phyloP scores from a whole-genome alignment of 208 protist species.

The Phytomonas serpens region DNA sequence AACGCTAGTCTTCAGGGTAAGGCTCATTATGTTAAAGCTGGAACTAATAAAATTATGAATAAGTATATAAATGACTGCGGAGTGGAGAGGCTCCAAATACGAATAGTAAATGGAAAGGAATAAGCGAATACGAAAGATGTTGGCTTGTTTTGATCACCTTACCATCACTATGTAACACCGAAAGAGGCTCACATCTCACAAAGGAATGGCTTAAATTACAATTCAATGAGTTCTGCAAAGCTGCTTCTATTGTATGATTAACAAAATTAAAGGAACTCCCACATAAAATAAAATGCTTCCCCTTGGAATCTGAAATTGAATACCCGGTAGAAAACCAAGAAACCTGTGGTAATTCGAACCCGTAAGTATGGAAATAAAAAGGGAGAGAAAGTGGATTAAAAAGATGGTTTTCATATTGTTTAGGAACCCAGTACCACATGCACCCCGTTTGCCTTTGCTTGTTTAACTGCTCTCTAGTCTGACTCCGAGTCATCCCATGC shows the following conservation, averaged over 20 bases:
- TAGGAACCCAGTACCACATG: neutral
- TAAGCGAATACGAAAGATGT: neutral
- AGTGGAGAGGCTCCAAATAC: neutral
- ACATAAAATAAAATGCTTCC: neutral
- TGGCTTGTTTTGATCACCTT: neutral
- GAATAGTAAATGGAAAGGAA: neutral
- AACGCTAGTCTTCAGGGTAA: conserved; percentile 63
- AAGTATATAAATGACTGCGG: neutral
- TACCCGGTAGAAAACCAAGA: neutral
- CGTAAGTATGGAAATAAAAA: neutral
- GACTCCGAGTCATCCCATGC: conserved; percentile 79
- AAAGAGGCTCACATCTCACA: neutral
- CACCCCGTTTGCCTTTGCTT: neutral
- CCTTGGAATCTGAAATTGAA: neutral
- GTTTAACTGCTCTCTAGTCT: neutral
- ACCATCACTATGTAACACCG: neutral
- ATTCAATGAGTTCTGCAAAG: neutral
- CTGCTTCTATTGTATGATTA: neutral
- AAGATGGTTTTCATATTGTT: neutral
- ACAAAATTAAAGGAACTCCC: neutral
- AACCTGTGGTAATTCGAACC: neutral
- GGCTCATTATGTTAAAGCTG: conserved; percentile 15
- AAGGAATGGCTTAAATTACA: neutral
- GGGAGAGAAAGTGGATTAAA: neutral
- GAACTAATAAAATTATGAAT: conserved; percentile 3